Evolutionary conservation across 371 early-diverging fungal species (phyloP), one percentile per base, ranked within the genome.

Genomic region (Apophysomyces ossiformis): DNA sequence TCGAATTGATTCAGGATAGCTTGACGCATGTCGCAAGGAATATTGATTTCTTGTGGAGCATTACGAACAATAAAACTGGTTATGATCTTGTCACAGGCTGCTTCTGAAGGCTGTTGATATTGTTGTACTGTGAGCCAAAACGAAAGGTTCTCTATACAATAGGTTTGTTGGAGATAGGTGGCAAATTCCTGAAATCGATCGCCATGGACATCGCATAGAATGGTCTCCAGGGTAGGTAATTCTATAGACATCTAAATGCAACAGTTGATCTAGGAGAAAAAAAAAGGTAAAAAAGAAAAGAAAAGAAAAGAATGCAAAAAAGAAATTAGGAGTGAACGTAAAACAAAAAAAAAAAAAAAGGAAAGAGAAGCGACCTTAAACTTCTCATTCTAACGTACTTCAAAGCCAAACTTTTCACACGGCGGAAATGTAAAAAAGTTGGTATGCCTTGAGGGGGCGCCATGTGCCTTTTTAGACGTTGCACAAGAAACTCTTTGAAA

Each of bases 21-120:
- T 39, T 75, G 69, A 4, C 77, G 62, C 37, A 77, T 60, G 46
- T 80, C 80, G 38, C 68, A 73, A 2, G 73, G 80, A 56, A 80
- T 77, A 38, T 80, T 80, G 58, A 80, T 75, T 62, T 80, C 80
- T 65, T 77, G 77, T 7, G 74, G 66, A n/a, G 80, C 71, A 61
- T 80, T 73, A 43, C 63, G 67, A 8, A 73, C 47, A 5, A 80
- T 70, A 45, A 71, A 77, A 0, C 65, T 59, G 35, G 61, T 58
- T 0, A 80, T 50, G 2, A 80, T 80, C 32, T 60, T 54, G 15
- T 75, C 60, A 46, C 77, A 80, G 45, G 70, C 69, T 11, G 60
- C 58, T 37, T 69, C 69, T 16, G 77, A 57, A 0, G 61, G 59
- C 21, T 58, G 58, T 50, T 65, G 60, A 37, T 78, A 78, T 13